phyloP scores from a whole-genome alignment of 108 stramenopile species.

The Chaetoceros muelleri region DNA sequence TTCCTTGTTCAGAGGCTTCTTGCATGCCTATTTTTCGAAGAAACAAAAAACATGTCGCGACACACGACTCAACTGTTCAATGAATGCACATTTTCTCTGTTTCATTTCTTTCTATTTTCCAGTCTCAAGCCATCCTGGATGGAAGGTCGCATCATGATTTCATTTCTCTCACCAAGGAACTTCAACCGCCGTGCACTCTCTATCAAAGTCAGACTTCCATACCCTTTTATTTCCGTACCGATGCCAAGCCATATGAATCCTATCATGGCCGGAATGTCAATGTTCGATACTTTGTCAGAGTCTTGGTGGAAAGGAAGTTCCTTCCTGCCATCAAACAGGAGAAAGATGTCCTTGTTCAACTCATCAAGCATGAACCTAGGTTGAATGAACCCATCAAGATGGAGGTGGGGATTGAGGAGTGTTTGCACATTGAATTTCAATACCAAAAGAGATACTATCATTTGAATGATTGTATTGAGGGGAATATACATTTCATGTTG shows the following conservation, averaged over 20 bases:
- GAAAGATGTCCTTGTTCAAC: conserved; percentile 88
- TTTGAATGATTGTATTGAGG: conserved; percentile 89
- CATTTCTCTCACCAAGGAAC: conserved; percentile 88
- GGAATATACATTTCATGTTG: conserved; percentile 94
- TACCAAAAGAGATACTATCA: conserved; percentile 89
- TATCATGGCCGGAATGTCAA: conserved; percentile 94
- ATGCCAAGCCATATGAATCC: conserved; percentile 81
- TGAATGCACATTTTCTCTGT: background rate
- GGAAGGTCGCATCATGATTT: conserved; percentile 85
- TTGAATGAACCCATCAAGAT: conserved; percentile 88
- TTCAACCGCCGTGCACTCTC: conserved; percentile 84
- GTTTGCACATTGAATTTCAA: conserved; percentile 99
- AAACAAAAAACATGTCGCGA: background rate
- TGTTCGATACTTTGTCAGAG: conserved; percentile 92
- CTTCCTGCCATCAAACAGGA: conserved; percentile 74
- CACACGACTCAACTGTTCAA: background rate
- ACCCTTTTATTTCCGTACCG: conserved; percentile 83
- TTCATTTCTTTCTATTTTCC: conserved; percentile 5
- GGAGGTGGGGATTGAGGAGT: conserved; percentile 99
- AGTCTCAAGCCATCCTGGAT: conserved; percentile 67
- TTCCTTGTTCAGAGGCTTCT: too few relatives aligned
- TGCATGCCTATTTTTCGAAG: background rate
- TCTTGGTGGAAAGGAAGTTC: conserved; percentile 83
- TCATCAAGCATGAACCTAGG: conserved; percentile 52
- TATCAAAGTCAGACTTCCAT: conserved; percentile 57